Base-by-base conservation (phyloP, 148 eudicot species). In the Chenopodium quinoa region DNA sequence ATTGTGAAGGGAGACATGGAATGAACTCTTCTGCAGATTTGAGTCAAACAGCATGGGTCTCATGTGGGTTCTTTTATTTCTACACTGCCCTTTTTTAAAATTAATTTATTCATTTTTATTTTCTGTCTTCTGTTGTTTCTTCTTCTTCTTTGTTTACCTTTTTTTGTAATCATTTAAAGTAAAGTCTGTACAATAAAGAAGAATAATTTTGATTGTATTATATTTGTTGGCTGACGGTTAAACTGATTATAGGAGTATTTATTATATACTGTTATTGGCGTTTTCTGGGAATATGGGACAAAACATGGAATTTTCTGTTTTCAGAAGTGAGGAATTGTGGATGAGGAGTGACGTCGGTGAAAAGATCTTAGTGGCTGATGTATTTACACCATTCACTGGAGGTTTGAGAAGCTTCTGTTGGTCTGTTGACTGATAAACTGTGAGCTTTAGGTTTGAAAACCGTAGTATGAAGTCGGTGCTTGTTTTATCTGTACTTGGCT, bases 41-140 rank as follows among this genome's bases (percentile, higher is more conserved):
- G 77, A 75, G 83, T 90, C 85, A 69, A 46, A 81, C 89, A 82
- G 90, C 78, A 91, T 92, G 97, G 97, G 86, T 75, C 86, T 88
- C 97, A 91, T 91, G 87, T 92, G 97, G 91, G 88, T 83, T 67
- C 86, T 91, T 87, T 86, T 77, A 79, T 56, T 85, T 83, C 80
- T 81, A 71, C 83, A 76, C 56, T 54, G 29, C 63, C 48, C 79
- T 62, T 75, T 64, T 82, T 20, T 75, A 40, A 40, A 40, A 5
- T 40, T 0, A 5, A 40, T 40, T 40, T 40, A 6, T 40, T 40
- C 44, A 40, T 40, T 40, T 34, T 40, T 40, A 40, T 56, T 29
- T 69, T 3, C 65, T 72, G 48, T 32, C 71, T 62, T 62, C 66
- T n/a, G 66, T 62, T 62, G 23, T 62, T 62, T 62, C 62, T 25